Evolutionary conservation across 2,329 filamentous ascomycete genomes (phyloP).

Genomic region (Corynespora cassiicola): DNA sequence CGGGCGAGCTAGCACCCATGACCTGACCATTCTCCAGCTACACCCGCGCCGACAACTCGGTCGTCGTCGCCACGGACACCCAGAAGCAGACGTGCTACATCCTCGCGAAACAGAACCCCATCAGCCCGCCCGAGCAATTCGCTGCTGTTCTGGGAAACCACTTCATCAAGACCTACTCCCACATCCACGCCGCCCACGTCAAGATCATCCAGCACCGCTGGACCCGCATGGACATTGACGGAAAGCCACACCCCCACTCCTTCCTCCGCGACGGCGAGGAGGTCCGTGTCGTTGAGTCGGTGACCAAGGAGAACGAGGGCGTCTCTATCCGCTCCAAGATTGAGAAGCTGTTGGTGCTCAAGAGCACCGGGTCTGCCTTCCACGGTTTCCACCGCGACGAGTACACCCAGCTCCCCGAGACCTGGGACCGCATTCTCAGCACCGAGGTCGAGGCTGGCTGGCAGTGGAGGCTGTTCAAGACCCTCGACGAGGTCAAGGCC

Average conservation of each 20-base stretch:
- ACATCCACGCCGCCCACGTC: conserved; percentile 86
- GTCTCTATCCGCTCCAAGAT: conserved; percentile 81
- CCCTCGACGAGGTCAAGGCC: conserved; percentile 70
- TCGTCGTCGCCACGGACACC: conserved; percentile 94
- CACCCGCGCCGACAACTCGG: conserved; percentile 91
- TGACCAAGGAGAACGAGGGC: conserved; percentile 69
- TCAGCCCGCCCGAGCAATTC: conserved; percentile 92
- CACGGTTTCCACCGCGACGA: conserved; percentile 93
- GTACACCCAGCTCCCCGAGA: conserved; percentile 88
- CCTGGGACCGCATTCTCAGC: conserved; percentile 93
- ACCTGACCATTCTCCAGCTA: conserved; percentile 64
- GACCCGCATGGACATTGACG: conserved; percentile 86
- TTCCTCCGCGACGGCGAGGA: conserved; percentile 92
- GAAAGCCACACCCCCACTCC: conserved; percentile 90
- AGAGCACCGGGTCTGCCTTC: conserved; percentile 96
- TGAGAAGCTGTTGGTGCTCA: conserved; percentile 83
- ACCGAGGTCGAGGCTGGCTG: conserved; percentile 89
- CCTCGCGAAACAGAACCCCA: conserved; percentile 89
- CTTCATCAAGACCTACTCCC: conserved; percentile 85
- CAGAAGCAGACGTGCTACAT: conserved; percentile 96
- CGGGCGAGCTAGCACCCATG: neutral
- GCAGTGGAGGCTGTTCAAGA: conserved; percentile 79
- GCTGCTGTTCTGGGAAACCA: conserved; percentile 84
- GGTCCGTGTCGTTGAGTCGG: conserved; percentile 81
- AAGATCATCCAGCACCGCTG: conserved; percentile 86